Evolutionary conservation across 352 stramenopile species (phyloP).

Genomic region (Phytophthora pluvialis): DNA sequence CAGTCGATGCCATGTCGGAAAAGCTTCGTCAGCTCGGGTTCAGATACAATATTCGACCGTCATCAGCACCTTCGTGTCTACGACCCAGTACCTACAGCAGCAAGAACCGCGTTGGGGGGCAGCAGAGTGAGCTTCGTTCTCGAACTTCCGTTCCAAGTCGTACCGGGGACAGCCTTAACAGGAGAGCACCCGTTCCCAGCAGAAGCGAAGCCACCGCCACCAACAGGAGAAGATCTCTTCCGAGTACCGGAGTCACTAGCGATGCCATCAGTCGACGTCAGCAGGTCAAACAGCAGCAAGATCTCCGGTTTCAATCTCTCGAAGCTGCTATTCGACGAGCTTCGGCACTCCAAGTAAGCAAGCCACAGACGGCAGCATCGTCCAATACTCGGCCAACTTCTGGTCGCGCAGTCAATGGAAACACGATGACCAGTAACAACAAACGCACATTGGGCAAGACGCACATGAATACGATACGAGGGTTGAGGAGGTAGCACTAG

Average conservation of each 20-base stretch:
- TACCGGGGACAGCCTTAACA: not conserved
- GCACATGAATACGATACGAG: slow-evolving; percentile 43
- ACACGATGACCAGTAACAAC: not conserved
- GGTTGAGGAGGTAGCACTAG: slow-evolving; percentile 29
- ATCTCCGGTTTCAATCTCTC: slow-evolving; percentile 47
- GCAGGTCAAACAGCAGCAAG: slow-evolving; percentile 38
- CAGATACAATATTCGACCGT: slow-evolving; percentile 28
- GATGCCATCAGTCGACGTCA: slow-evolving; percentile 10
- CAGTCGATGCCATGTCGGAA: slow-evolving; percentile 26
- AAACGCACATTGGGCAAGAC: slow-evolving; percentile 20
- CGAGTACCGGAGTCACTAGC: not conserved
- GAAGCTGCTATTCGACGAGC: slow-evolving; percentile 43
- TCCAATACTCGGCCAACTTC: slow-evolving; percentile 2
- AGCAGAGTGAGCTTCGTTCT: slow-evolving; percentile 1
- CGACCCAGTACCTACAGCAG: slow-evolving; percentile 4
- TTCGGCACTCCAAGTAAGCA: slow-evolving; percentile 5
- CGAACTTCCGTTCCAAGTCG: not conserved
- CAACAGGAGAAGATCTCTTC: slow-evolving; percentile 9
- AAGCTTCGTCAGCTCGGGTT: slow-evolving; percentile 34
- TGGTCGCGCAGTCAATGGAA: not conserved
- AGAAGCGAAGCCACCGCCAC: slow-evolving; percentile 3
- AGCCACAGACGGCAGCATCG: not conserved
- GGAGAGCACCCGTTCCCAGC: slow-evolving; percentile 9
- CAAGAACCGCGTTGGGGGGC: not conserved
- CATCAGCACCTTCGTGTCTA: not conserved